Conservation (phyloP, 345 rosid genomes). For the Schrenkiella parvula region DNA sequence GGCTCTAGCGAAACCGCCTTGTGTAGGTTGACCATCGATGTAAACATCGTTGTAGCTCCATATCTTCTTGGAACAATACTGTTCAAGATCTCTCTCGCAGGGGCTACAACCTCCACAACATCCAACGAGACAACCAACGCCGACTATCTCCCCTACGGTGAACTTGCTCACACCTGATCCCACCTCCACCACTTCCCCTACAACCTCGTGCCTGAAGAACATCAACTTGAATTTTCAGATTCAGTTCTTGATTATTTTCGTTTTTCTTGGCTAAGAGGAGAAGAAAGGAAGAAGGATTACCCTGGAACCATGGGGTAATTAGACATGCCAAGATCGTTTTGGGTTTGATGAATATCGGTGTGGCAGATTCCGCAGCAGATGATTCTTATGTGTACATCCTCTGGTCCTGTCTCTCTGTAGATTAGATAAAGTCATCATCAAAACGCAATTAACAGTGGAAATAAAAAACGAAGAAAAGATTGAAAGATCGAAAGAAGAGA, state of each 20-base stretch:
- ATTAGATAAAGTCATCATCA: background rate
- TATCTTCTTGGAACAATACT: slow-evolving; percentile 55
- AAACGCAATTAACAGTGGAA: background rate
- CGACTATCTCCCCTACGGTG: slow-evolving; percentile 48
- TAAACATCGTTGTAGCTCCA: slow-evolving; percentile 52
- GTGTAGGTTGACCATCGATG: slow-evolving; percentile 49
- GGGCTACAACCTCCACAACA: slow-evolving; percentile 49
- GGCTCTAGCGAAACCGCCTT: slow-evolving; percentile 53
- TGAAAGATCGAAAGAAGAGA: slow-evolving; percentile 2
- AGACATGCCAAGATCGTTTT: slow-evolving; percentile 57
- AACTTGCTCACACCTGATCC: slow-evolving; percentile 55
- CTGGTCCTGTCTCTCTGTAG: slow-evolving; percentile 64
- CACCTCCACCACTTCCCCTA: slow-evolving; percentile 68
- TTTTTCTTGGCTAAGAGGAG: background rate
- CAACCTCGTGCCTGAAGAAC: slow-evolving; percentile 62
- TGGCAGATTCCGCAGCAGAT: slow-evolving; percentile 71
- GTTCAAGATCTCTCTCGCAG: slow-evolving; percentile 54
- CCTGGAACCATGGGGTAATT: slow-evolving; percentile 82
- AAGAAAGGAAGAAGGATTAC: slow-evolving; percentile 26
- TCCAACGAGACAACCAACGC: slow-evolving; percentile 58
- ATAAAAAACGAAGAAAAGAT: background rate
- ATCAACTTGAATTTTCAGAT: background rate
- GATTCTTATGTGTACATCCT: slow-evolving; percentile 60
- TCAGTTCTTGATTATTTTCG: background rate
- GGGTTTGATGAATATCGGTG: slow-evolving; percentile 67